These are phyloP conservation scores for Eucalyptus sp. DNA, from an alignment of 345 rosid genomes.

Conservation along the genomic window DNA sequence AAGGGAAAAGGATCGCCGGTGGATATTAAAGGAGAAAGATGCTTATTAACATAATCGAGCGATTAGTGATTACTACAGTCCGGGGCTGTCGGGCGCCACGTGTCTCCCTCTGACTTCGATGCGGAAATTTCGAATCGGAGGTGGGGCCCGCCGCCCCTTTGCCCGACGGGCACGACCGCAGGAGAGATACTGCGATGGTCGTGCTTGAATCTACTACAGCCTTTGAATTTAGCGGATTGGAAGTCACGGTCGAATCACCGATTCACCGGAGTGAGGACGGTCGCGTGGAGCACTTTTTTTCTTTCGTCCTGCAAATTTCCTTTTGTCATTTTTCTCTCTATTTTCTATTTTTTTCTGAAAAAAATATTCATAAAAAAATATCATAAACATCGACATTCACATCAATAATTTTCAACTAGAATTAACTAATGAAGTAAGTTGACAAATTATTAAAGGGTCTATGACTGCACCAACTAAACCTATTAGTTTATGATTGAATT, in stretches of 20 bases:
- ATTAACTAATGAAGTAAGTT: rapidly evolving
- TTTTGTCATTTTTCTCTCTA: neutral
- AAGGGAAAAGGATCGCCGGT: neutral
- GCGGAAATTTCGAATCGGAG: neutral
- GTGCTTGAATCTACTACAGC: neutral
- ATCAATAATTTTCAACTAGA: rapidly evolving
- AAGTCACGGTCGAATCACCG: neutral
- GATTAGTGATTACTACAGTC: neutral
- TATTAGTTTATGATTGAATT: too few species aligned
- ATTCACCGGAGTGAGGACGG: neutral
- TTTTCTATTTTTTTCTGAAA: neutral
- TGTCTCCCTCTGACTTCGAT: neutral
- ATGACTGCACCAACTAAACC: too few species aligned
- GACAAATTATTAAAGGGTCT: too few species aligned
- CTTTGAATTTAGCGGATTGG: neutral
- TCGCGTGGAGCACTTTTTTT: neutral
- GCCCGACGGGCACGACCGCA: neutral
- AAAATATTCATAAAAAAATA: neutral
- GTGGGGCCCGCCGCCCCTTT: neutral
- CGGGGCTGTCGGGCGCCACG: neutral
- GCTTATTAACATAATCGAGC: neutral
- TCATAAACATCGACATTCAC: neutral
- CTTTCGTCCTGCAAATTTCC: neutral
- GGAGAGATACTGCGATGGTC: neutral
- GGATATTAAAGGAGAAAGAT: neutral